These are phyloP conservation scores for Paraconiothyrium brasiliense DNA, from an alignment of 2,329 filamentous ascomycete species.

Conservation along the genomic window DNA sequence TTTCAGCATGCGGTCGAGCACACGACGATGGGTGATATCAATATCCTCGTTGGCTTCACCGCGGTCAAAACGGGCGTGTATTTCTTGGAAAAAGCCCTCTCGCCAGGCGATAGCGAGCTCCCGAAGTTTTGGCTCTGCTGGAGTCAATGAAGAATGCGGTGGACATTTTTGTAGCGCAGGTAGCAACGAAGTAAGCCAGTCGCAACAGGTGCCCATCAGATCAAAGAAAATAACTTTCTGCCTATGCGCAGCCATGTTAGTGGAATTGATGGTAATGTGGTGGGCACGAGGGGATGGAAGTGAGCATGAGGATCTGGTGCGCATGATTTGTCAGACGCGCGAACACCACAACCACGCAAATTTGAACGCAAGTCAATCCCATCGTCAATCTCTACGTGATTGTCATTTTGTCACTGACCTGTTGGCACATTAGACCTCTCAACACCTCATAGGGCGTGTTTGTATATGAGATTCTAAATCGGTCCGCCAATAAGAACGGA, in stretches of 20 bases:
- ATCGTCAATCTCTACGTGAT: too few species aligned
- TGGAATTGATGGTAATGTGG: background rate
- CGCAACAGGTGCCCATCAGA: conserved; percentile 67
- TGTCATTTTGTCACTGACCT: too few species aligned
- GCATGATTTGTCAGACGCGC: conserved; percentile 4
- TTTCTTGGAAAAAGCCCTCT: conserved; percentile 59
- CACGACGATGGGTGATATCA: conserved; percentile 58
- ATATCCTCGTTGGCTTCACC: conserved; percentile 59
- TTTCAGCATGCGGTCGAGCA: conserved; percentile 52
- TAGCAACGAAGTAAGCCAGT: conserved; percentile 57
- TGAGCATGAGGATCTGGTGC: too few species aligned
- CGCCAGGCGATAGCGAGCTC: conserved; percentile 62
- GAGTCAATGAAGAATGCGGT: conserved; percentile 16
- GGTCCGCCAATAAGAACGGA: background rate
- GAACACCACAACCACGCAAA: background rate
- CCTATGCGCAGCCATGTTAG: conserved; percentile 4
- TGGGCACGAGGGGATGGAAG: background rate
- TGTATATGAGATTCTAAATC: background rate
- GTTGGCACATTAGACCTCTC: background rate
- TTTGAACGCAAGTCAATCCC: background rate
- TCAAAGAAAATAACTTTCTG: conserved; percentile 64
- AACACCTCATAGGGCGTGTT: background rate
- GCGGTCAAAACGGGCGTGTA: conserved; percentile 48
- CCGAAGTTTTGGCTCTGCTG: conserved; percentile 24
- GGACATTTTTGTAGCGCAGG: conserved; percentile 16